These are phyloP conservation scores for Phytophthora cajani DNA, from an alignment of 352 stramenopile genomes.

Conservation along the genomic window DNA sequence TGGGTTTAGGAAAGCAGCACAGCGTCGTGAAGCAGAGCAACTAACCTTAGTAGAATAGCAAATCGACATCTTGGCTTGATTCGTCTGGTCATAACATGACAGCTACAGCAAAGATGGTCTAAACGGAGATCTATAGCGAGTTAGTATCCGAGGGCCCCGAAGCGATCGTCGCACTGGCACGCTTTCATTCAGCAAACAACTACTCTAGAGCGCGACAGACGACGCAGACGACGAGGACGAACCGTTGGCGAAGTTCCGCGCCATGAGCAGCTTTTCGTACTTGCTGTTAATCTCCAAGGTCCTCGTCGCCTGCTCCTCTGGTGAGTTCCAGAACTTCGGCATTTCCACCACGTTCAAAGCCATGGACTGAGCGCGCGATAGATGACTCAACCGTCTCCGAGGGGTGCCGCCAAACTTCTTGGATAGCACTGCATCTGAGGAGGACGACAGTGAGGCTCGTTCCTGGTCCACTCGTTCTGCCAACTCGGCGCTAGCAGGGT, in stretches of 20 bases:
- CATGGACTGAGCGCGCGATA: constrained; percentile 42
- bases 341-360: constrained; percentile 48
- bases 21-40: constrained; percentile 13
- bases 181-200: not conserved
- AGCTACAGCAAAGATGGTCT: not conserved
- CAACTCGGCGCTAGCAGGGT: constrained; percentile 35
- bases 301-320: constrained; percentile 40
- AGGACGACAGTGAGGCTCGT: constrained; percentile 25
- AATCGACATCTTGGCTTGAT: not conserved
- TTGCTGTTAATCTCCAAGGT: constrained; percentile 49
- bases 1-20: constrained; percentile 18
- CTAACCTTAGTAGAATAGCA: constrained; percentile 20
- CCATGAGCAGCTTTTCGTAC: constrained; percentile 51
- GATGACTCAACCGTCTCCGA: constrained; percentile 21
- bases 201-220: constrained; percentile 31
- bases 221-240: constrained; percentile 33
- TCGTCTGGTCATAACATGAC: not conserved
- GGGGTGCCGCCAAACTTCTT: constrained; percentile 19
- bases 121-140: not conserved
- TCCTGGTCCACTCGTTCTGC: constrained; percentile 32
- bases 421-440: constrained; percentile 7
- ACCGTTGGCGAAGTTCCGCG: constrained; percentile 31
- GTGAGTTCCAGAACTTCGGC: constrained; percentile 50
- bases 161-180: not conserved
- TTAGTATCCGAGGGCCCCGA: not conserved